Conservation (phyloP, 805 yeast species). For the Kodamaea kaohsiungensis region DNA sequence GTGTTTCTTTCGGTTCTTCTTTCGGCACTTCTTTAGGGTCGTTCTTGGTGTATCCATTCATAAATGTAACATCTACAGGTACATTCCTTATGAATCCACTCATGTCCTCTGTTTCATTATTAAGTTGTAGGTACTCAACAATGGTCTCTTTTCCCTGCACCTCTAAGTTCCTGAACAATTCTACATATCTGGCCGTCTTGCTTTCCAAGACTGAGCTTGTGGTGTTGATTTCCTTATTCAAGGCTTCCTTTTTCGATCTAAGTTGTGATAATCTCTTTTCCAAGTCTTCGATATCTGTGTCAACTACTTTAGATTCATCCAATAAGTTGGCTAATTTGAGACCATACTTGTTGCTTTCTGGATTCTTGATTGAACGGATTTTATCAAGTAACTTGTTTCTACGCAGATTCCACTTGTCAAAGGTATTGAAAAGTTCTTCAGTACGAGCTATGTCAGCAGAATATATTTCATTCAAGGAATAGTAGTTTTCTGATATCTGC, state of each 20-base stretch:
- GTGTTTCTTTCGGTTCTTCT: not conserved
- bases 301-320: slow-evolving; percentile 31
- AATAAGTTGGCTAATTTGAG: slow-evolving; percentile 37
- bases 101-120: slow-evolving; percentile 21
- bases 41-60: slow-evolving; percentile 7
- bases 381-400: slow-evolving; percentile 33
- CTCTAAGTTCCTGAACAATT: slow-evolving; percentile 41
- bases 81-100: slow-evolving; percentile 15
- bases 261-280: slow-evolving; percentile 36
- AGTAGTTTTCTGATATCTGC: slow-evolving; percentile 44
- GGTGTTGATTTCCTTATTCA: slow-evolving; percentile 41
- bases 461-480: slow-evolving; percentile 50
- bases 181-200: slow-evolving; percentile 45
- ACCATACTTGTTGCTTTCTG: slow-evolving; percentile 41
- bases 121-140: slow-evolving; percentile 22
- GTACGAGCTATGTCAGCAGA: slow-evolving; percentile 34
- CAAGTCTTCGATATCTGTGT: slow-evolving; percentile 38
- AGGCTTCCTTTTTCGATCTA: slow-evolving; percentile 32
- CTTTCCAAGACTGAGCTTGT: slow-evolving; percentile 54
- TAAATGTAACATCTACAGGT: slow-evolving; percentile 33
- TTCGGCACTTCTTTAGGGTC: not conserved
- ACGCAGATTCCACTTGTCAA: slow-evolving; percentile 43
- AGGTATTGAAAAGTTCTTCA: slow-evolving; percentile 24
- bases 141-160: slow-evolving; percentile 38
- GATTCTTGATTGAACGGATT: slow-evolving; percentile 41